Evolutionary conservation across 805 yeast species (phyloP).

Genomic region (Phaffomyces thermotolerans): DNA sequence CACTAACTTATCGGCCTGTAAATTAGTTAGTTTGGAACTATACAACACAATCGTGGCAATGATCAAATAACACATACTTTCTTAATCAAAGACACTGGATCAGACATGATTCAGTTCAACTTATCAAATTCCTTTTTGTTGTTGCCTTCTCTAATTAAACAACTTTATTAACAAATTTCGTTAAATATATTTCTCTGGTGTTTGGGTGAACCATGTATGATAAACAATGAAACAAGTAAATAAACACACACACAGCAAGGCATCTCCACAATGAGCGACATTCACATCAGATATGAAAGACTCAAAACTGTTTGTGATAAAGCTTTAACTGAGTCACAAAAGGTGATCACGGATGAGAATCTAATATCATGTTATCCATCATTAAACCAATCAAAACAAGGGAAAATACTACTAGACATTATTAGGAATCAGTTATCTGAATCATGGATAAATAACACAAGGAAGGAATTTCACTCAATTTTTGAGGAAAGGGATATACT

Average conservation of each 20-base stretch:
- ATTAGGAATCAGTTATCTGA: constrained; percentile 41
- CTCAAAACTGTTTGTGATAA: constrained; percentile 40
- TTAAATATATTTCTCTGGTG: background rate
- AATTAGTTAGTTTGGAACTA: background rate
- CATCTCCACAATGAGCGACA: constrained; percentile 6
- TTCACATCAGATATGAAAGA: constrained; percentile 36
- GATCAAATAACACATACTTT: constrained; percentile 19
- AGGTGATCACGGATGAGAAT: constrained; percentile 40
- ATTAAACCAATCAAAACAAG: constrained; percentile 34
- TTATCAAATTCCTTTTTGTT: background rate
- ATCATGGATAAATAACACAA: constrained; percentile 37
- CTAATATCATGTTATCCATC: constrained; percentile 45
- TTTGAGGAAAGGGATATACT: constrained; percentile 39
- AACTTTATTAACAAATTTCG: too few relatives aligned
- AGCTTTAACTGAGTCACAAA: constrained; percentile 47
- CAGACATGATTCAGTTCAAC: constrained; percentile 6
- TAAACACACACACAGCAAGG: background rate
- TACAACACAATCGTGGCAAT: too few relatives aligned
- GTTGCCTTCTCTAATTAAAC: too few relatives aligned
- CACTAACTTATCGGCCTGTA: constrained; percentile 62
- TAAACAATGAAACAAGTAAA: too few relatives aligned
- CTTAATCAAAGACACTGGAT: constrained; percentile 30
- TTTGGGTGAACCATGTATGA: too few relatives aligned
- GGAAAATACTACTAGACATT: constrained; percentile 33
- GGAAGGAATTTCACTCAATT: constrained; percentile 44